Base-by-base conservation (phyloP, 2,329 filamentous ascomycete genomes). In the Trichoderma sp. region DNA sequence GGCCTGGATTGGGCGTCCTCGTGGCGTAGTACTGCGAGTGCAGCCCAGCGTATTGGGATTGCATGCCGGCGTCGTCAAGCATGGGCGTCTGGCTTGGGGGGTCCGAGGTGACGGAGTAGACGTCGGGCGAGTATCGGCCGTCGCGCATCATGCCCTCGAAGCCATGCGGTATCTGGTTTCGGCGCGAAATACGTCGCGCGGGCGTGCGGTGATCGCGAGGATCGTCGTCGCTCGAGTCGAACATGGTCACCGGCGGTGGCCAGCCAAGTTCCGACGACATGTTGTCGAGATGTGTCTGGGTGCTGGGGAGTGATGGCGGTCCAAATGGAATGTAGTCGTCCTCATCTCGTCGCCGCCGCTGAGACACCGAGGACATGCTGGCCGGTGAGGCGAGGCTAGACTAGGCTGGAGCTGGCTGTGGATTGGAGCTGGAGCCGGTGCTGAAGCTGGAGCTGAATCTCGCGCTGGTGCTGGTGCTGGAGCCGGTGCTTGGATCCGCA, bases 241-340 rank as follows among this genome's bases (percentile, higher is more conserved):
- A 65, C 52, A 65, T 54, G 37, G 53, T 39, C 27, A 57, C 50
- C 8, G 52, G 48, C 17, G 63, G 52, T 15, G 63, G 63, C 63
- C 63, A 65, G 60, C 60, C 42, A 58, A 27, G 54, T 34, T 35
- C 63, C 17, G 63, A 65, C 35, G 63, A 34, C 63, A 65, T 65
- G 37, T 19, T 65, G 50, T 65, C 63, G n/a, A 65, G 29, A 19
- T 65, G 50, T 6, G 63, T 48, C n/a, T 65, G 63, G 4, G 50
- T 48, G 37, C 35, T 65, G 52, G 63, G 63, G 27, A 65, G 63
- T 35, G 63, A 65, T 9, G 63, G 63, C 25, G 63, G 63, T 48
- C 63, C 63, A 56, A 65, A 65, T 19, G 63, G 63, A n/a, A 65
- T 65, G 5, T 65, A 65, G 35, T 65, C 63, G 50, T 65, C 63